These are phyloP conservation scores for Phaeosphaeria sp. DNA, from an alignment of 2,329 filamentous ascomycete species.

Conservation along the genomic window DNA sequence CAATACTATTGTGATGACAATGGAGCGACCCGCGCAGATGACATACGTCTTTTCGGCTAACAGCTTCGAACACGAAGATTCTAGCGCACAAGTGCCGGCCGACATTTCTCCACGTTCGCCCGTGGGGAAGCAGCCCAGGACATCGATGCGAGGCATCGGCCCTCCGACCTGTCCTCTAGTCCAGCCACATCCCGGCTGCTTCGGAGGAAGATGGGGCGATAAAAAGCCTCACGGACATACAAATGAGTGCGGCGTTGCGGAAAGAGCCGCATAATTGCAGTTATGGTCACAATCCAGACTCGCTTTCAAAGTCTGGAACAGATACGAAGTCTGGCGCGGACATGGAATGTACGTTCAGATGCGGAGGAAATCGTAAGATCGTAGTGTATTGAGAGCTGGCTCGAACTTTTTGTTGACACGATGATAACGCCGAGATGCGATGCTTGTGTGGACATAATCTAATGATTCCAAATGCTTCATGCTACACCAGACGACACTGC, in stretches of 20 bases:
- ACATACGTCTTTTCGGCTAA: background rate
- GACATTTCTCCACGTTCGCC: background rate
- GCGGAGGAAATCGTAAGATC: too few species aligned
- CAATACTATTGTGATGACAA: too few species aligned
- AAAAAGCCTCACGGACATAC: background rate
- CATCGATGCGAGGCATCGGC: background rate
- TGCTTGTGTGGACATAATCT: background rate
- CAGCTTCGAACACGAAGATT: background rate
- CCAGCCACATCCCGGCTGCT: background rate
- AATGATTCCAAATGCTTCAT: background rate
- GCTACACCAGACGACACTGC: constrained; percentile 12
- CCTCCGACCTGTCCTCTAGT: background rate
- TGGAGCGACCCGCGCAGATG: too few species aligned
- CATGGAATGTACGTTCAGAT: too few species aligned
- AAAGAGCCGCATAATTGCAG: background rate
- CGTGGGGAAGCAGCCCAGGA: background rate
- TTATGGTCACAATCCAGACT: background rate
- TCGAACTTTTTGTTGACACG: background rate
- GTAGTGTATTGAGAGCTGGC: background rate
- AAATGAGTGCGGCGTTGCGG: background rate
- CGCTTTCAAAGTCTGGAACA: background rate
- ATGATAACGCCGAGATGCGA: background rate
- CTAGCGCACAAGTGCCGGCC: background rate
- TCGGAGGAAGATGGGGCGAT: background rate
- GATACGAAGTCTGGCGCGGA: background rate